phyloP scores from a whole-genome alignment of 805 yeast genomes.

The Brettanomyces naardenensis region DNA sequence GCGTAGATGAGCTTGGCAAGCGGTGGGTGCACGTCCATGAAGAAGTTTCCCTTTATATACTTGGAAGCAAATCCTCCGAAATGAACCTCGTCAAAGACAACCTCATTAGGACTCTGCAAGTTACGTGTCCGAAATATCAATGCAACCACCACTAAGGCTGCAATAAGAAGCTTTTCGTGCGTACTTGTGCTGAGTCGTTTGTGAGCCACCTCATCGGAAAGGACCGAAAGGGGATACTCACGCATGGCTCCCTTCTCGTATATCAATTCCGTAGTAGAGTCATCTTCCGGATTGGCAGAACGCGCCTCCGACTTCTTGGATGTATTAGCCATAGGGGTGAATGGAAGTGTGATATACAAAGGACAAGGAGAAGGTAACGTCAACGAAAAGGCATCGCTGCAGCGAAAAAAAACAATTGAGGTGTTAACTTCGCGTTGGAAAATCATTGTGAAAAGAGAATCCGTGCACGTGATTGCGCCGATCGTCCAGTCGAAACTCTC shows the following conservation, averaged over 20 bases:
- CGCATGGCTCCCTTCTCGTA: conserved; percentile 45
- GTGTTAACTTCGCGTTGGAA: not conserved
- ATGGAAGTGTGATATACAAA: too few relatives aligned
- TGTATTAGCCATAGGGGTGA: too few relatives aligned
- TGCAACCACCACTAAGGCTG: conserved; percentile 37
- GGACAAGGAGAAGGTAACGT: too few relatives aligned
- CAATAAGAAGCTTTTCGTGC: conserved; percentile 34
- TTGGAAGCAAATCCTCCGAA: conserved; percentile 96
- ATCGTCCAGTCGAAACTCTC: not conserved
- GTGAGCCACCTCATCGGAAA: conserved; percentile 32
- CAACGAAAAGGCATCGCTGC: too few relatives aligned
- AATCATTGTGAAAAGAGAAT: not conserved
- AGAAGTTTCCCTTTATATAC: conserved; percentile 64
- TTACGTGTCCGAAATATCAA: conserved; percentile 50
- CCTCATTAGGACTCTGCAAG: conserved; percentile 66
- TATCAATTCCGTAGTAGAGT: conserved; percentile 34
- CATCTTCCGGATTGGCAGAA: conserved; percentile 1
- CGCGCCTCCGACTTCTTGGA: not conserved
- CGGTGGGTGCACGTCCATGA: conserved; percentile 89
- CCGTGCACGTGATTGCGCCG: not conserved
- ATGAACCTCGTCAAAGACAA: conserved; percentile 96
- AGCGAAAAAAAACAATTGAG: too few relatives aligned
- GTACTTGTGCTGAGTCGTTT: conserved; percentile 32
- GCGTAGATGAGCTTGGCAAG: conserved; percentile 76
- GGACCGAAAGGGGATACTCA: conserved; percentile 45